Conservation (phyloP, 2,329 filamentous ascomycete species). For the Aureobasidium leucospermi region DNA sequence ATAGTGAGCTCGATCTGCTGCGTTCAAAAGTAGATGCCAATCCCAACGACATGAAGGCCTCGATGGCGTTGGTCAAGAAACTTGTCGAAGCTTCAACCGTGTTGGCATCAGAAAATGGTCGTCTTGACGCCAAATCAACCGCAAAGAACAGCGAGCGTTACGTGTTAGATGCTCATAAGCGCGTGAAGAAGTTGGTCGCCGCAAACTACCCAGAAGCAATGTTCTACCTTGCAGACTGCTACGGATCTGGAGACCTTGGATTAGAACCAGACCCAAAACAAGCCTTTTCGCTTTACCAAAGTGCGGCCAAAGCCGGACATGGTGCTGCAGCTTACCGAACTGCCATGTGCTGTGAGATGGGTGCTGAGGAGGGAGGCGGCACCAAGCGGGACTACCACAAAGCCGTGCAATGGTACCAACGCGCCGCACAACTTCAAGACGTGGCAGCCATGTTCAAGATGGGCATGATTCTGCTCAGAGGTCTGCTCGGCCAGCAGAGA, state of each 20-base stretch:
- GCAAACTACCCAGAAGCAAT: slow-evolving; percentile 75
- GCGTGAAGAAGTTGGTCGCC: slow-evolving; percentile 77
- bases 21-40: slow-evolving; percentile 63
- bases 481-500: slow-evolving; percentile 75
- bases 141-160: slow-evolving; percentile 71
- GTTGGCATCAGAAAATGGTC: slow-evolving; percentile 68
- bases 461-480: slow-evolving; percentile 92
- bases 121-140: slow-evolving; percentile 57
- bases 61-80: slow-evolving; percentile 70
- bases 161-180: slow-evolving; percentile 77
- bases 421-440: slow-evolving; percentile 82
- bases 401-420: slow-evolving; percentile 96
- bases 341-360: slow-evolving; percentile 95
- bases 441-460: slow-evolving; percentile 97
- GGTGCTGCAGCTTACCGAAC: slow-evolving; percentile 84
- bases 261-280: slow-evolving; percentile 79
- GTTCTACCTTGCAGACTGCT: slow-evolving; percentile 87
- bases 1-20: slow-evolving; percentile 68
- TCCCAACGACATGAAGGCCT: slow-evolving; percentile 62
- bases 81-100: slow-evolving; percentile 77
- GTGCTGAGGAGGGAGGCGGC: slow-evolving; percentile 86
- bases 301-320: slow-evolving; percentile 83
- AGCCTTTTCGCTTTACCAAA: slow-evolving; percentile 88
- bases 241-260: slow-evolving; percentile 74
- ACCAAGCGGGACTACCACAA: slow-evolving; percentile 86